These are phyloP conservation scores for Tolypocladium album DNA, from an alignment of 2,329 filamentous ascomycete species.

Conservation along the genomic window DNA sequence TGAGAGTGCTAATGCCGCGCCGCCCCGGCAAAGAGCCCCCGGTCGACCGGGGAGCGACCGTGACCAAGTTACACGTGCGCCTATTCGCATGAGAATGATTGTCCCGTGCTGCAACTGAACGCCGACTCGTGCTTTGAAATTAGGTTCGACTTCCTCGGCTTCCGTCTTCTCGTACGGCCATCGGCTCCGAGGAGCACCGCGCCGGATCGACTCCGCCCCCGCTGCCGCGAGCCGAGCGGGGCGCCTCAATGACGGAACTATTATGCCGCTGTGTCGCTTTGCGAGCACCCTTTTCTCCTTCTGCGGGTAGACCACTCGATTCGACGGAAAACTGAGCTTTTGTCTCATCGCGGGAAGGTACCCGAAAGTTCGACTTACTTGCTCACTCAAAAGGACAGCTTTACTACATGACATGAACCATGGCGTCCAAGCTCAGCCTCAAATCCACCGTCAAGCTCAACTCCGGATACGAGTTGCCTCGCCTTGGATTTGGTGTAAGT, in stretches of 20 bases:
- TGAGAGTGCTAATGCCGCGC: not conserved
- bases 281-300: not conserved
- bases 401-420: constrained; percentile 10
- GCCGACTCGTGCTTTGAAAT: not conserved
- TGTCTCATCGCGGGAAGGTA: not conserved
- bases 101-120: not conserved
- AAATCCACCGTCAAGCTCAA: constrained; percentile 40
- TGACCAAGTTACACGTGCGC: not conserved
- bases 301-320: not conserved
- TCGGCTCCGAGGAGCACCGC: not conserved
- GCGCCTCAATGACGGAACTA: not conserved
- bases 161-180: not conserved
- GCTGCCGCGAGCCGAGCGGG: not conserved
- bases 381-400: constrained; percentile 4
- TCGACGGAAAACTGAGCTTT: not conserved
- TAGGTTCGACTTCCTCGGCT: not conserved
- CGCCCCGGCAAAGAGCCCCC: not conserved
- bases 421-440: constrained; percentile 35
- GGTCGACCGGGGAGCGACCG: not conserved
- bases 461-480: constrained; percentile 42
- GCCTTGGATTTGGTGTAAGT: constrained; percentile 43
- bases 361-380: constrained; percentile 3
- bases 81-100: not conserved
- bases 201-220: not conserved
- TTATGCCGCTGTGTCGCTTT: not conserved